Evolutionary conservation across 2,329 filamentous ascomycete genomes (phyloP).

Genomic region (Calonectria crousiana): DNA sequence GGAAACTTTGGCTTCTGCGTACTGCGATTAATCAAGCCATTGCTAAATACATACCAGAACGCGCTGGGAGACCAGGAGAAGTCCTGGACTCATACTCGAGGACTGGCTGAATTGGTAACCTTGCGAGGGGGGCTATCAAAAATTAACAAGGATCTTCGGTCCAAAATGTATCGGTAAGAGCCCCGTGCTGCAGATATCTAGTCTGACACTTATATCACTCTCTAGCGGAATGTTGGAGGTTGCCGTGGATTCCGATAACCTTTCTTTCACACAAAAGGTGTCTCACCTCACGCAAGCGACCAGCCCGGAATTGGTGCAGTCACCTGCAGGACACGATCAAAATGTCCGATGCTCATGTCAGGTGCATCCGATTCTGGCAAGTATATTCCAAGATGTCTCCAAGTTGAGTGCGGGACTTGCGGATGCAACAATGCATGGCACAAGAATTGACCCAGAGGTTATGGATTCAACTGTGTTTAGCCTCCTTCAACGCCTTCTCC

Average conservation of each 20-base stretch:
- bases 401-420: not conserved
- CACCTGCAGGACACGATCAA: not conserved
- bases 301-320: not conserved
- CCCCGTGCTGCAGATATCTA: not conserved
- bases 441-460: not conserved
- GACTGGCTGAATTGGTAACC: not conserved
- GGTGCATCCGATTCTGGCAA: not conserved
- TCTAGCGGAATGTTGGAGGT: not conserved
- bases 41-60: not conserved
- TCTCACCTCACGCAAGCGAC: not conserved
- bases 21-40: not conserved
- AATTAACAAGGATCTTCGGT: not conserved
- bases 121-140: not conserved
- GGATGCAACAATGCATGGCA: not conserved
- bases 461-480: not conserved
- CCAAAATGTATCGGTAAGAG: not conserved
- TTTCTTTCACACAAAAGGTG: not conserved
- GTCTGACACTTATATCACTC: not conserved
- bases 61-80: not conserved
- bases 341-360: not conserved
- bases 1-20: not conserved
- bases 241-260: not conserved
- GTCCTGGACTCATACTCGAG: not conserved
- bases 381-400: not conserved
- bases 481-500: not conserved